phyloP scores from a whole-genome alignment of 306 rosid genomes.

The Crotalaria pallida region DNA sequence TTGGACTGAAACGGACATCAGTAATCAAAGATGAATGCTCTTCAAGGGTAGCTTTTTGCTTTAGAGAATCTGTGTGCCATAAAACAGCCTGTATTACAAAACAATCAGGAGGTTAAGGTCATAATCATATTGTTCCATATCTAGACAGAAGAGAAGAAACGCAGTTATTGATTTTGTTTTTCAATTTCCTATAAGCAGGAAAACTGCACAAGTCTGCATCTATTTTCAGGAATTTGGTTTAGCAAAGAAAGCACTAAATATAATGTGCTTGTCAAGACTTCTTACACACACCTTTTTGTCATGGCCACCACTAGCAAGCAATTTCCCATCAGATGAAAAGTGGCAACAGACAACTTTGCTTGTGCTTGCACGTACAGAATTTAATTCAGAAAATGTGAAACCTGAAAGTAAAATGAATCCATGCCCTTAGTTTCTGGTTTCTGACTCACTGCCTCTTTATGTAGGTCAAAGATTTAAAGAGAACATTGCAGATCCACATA shows the following conservation, averaged over 20 bases:
- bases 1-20: constrained; percentile 95
- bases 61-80: constrained; percentile 79
- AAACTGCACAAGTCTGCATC: not conserved
- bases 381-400: constrained; percentile 70
- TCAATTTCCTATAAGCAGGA: constrained; percentile 4
- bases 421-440: not conserved
- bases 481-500: constrained; percentile 4
- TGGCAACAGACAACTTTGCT: constrained; percentile 88
- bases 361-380: constrained; percentile 66
- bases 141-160: constrained; percentile 9
- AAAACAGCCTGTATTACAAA: constrained; percentile 69
- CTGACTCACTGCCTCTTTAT: not conserved
- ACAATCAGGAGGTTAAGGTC: not conserved
- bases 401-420: constrained; percentile 47
- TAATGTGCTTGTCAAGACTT: not conserved
- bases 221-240: constrained; percentile 6
- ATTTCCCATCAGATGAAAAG: constrained; percentile 96
- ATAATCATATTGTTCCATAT: constrained; percentile 5
- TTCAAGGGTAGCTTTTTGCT: constrained; percentile 68
- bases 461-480: constrained; percentile 11
- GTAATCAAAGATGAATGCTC: constrained; percentile 81
- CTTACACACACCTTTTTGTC: constrained; percentile 73
- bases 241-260: not conserved
- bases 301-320: constrained; percentile 96
- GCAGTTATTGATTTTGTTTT: not conserved